phyloP scores from a whole-genome alignment of 495 filamentous ascomycete genomes.

The Glonium stellatum region DNA sequence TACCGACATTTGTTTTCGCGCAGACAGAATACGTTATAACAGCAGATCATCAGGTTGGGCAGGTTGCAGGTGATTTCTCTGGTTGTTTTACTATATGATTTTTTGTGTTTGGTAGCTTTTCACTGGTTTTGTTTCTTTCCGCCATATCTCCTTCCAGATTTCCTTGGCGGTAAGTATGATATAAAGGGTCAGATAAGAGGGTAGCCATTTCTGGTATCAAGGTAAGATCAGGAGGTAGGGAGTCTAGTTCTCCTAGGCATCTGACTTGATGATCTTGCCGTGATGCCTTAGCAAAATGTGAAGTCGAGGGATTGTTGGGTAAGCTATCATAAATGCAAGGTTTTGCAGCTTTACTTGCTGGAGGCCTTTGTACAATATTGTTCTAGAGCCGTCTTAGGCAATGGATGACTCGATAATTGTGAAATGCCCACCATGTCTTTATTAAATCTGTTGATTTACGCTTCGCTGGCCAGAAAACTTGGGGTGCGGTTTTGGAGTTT shows the following conservation, averaged over 20 bases:
- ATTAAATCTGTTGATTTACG: too few relatives aligned
- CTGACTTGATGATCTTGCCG: constrained; percentile 27
- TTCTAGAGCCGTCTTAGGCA: background rate
- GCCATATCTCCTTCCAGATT: constrained; percentile 29
- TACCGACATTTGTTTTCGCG: background rate
- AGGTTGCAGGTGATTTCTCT: background rate
- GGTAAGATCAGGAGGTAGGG: constrained; percentile 29
- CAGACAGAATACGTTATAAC: background rate
- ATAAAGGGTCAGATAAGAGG: constrained; percentile 24
- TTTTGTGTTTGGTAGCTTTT: background rate
- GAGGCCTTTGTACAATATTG: constrained; percentile 1
- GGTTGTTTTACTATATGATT: background rate
- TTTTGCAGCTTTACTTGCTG: background rate
- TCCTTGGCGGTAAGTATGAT: constrained; percentile 68
- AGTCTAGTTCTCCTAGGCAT: constrained; percentile 27
- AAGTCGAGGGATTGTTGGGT: background rate
- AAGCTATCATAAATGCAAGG: background rate
- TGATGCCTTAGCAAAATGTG: background rate
- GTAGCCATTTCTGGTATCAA: constrained; percentile 31
- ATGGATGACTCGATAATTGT: too few relatives aligned
- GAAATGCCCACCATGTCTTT: too few relatives aligned
- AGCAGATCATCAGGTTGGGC: background rate
- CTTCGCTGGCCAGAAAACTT: too few relatives aligned
- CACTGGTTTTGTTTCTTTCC: constrained; percentile 3
- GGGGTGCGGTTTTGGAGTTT: too few relatives aligned